phyloP scores from a whole-genome alignment of 2,329 filamentous ascomycete species.

The Tolypocladium ovalisporum region DNA sequence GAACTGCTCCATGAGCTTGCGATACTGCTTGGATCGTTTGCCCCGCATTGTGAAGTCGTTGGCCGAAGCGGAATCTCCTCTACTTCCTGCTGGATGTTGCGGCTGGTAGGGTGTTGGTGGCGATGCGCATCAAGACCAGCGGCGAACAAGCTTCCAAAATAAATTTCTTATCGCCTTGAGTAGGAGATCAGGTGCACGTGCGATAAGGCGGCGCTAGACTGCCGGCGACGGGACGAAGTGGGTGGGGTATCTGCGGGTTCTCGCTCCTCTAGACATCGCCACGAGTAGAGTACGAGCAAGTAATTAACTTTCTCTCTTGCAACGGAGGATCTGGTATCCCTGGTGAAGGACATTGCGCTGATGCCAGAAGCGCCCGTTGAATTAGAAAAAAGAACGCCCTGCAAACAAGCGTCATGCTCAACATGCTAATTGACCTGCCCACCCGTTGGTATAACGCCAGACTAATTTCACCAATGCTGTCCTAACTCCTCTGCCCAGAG shows the following conservation, averaged over 20 bases:
- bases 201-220: constrained; percentile 16
- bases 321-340: background rate
- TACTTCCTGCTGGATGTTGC: background rate
- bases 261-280: background rate
- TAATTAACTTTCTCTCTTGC: background rate
- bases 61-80: background rate
- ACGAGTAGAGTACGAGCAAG: too few relatives aligned
- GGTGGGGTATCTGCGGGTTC: background rate
- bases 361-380: background rate
- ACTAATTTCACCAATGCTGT: background rate
- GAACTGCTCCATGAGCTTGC: constrained; percentile 90
- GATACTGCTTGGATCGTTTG: constrained; percentile 43
- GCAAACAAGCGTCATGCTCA: background rate
- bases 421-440: background rate
- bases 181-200: constrained; percentile 16
- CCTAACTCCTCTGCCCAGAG: background rate
- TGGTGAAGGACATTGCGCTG: background rate
- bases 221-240: background rate
- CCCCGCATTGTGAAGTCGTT: constrained; percentile 29
- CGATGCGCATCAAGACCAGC: background rate
- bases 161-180: constrained; percentile 27
- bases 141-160: constrained; percentile 15
- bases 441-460: background rate
- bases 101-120: background rate
- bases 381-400: background rate